Base-by-base conservation (phyloP, 495 filamentous ascomycete species). In the Astrothelium subdiscretum region DNA sequence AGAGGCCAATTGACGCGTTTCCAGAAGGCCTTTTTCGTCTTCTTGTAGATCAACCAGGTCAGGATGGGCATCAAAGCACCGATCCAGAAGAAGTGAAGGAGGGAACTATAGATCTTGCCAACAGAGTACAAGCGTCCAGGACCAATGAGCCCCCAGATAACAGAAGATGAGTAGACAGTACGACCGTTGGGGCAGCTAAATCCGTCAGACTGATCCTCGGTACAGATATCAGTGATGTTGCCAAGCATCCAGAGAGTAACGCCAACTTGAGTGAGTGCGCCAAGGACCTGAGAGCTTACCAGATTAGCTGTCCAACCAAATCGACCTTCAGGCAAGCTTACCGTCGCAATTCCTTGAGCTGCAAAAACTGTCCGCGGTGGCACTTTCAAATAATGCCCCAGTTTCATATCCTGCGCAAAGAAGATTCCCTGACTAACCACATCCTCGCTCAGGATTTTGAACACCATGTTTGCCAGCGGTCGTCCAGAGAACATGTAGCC, bases 321-420 rank as follows among this genome's bases (percentile, higher is more conserved):
- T 5, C 13, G 12, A n/a, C n/a, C 0, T 15, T 48, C 13, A 5
- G 5, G 48, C 20, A 29, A 29, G 20, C 48, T 26, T 29, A 54
- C 48, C 0, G 89, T 92, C 29, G 90, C 89, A 35, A 86, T 78
- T 78, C 94, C 86, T 66, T 95, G 91, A 3, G 92, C 87, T 5
- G 76, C 74, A 74, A 95, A 95, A 10, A 95, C 77, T 60, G 87
- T 81, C 13, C 87, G 84, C 0, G 90, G 89, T 20, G 91, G 90
- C 59, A 95, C 91, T 73, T 95, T 95, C 89, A 95, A 92, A 71
- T 95, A 95, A 69, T 92, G 87, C 31, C 91, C 91, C 0, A 95
- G 82, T 70, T 95, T 95, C 60, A 94, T 79, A 70, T 95, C 90
- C 22, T 88, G 83, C 2, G 89, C 84, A 72, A 95, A 95, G 69